A percentile compares a stretch with the other conserved stretches of the same genome.
phyloP scores from a whole-genome alignment of 352 stramenopile genomes.

The Phytopythium vexans region DNA sequence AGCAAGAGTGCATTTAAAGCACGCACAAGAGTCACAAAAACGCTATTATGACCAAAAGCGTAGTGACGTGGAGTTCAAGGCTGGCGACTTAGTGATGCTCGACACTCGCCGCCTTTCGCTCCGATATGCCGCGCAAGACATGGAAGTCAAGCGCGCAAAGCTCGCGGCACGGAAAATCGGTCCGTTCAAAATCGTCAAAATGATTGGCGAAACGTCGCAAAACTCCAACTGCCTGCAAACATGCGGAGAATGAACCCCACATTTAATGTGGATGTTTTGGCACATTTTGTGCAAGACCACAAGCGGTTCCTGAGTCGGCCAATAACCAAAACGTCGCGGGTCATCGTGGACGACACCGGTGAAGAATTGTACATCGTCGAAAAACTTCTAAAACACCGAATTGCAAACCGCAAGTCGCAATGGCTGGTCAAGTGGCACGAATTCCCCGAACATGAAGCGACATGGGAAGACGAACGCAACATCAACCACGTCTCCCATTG shows the following conservation, averaged over 20 bases:
- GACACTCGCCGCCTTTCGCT: no score
- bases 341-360: conserved; percentile 9
- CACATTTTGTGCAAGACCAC: no score
- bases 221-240: conserved; percentile 6
- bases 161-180: conserved; percentile 5
- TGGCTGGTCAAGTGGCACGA: conserved; percentile 10
- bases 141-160: conserved; percentile 7
- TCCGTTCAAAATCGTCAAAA: conserved; percentile 1
- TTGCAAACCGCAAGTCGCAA: conserved; percentile 5
- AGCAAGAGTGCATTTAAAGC: neutral
- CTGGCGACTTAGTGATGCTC: conserved; percentile 1
- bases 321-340: conserved; percentile 7
- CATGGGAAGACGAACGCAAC: no score
- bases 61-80: conserved; percentile 5
- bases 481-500: no score
- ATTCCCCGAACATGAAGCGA: conserved; percentile 7
- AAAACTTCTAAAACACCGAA: conserved; percentile 5
- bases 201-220: conserved; percentile 7
- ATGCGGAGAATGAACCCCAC: conserved; percentile 1
- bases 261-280: conserved; percentile 14
- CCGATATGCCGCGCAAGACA: no score
- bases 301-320: neutral
- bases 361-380: conserved; percentile 5
- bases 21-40: conserved; percentile 7
- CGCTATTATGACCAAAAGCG: conserved; percentile 7